Base-by-base conservation (phyloP, 176 grass and related monocot species). In the Avena insularis region DNA sequence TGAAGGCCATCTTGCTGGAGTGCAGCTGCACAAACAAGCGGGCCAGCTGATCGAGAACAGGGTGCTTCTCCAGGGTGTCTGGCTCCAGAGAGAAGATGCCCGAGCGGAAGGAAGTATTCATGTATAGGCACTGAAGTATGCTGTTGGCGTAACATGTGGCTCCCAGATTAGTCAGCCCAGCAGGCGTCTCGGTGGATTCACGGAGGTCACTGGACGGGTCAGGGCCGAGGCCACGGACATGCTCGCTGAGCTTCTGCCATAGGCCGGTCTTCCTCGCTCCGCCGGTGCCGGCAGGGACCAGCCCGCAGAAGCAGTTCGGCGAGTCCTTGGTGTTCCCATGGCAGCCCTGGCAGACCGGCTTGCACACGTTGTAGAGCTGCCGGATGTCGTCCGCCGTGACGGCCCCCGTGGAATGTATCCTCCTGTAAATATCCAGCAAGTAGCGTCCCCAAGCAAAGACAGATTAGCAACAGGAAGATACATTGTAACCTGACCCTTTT, bases 91-190 rank as follows among this genome's bases (percentile, higher is more conserved):
- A 93, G 84, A 99, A 94, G 71, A 96, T 99, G 33, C 92, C 91
- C 3, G 7, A 57, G 20, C 91, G 86, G 87, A 99, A 99, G 27
- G 97, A 93, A 4, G 78, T 94, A 49, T 96, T 99, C 97, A 99
- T 99, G 70, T 96, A 99, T 53, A 99, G 94, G 83, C 97, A 99
- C 84, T 99, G 97, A 66, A 99, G 90, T 81, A 99, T 99, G 89
- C 97, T 99, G 74, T 99, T 99, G 6, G 94, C 97, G 77, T 99
- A 99, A 79, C 97, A 99, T 33, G 97, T 99, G 4, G 97, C 97
- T 1, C 97, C 97, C 36, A 97, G 80, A 58, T 99, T 99, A 60
- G 97, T 99, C 83, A 99, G 82, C n/a, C 94, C 97, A 86, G 97
- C 94, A 29, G 97, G 97, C 1, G 87, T 94, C 62, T 94, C 89